Percentiles rank a stretch among this genome's conserved stretches.
These are phyloP conservation scores for Aspergillus egyptiacus DNA, from an alignment of 495 filamentous ascomycete genomes.

Conservation along the genomic window DNA sequence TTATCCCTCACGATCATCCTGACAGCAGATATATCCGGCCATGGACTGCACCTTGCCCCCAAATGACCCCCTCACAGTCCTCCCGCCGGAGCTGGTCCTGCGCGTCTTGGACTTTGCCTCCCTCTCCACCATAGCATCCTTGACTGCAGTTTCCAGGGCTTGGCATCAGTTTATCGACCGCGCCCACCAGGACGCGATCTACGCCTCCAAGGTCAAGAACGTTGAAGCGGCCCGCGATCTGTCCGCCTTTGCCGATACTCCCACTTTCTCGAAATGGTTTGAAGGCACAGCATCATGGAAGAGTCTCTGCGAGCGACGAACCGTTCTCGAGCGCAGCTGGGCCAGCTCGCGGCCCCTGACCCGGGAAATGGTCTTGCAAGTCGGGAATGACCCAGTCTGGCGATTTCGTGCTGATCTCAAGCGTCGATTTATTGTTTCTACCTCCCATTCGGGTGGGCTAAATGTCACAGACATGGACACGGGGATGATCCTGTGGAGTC, in stretches of 20 bases:
- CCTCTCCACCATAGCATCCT: slow-evolving; percentile 27
- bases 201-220: slow-evolving; percentile 27
- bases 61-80: slow-evolving; percentile 27
- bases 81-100: slow-evolving; percentile 36
- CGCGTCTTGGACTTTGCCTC: slow-evolving; percentile 32
- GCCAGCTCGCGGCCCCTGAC: slow-evolving; percentile 20
- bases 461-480: slow-evolving; percentile 39
- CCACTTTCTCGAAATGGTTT: slow-evolving; percentile 22
- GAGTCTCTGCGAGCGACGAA: slow-evolving; percentile 34
- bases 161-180: slow-evolving; percentile 39
- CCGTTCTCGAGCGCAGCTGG: slow-evolving; percentile 34
- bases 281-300: slow-evolving; percentile 31
- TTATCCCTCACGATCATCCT: no score
- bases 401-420: slow-evolving; percentile 37
- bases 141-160: slow-evolving; percentile 30
- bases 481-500: slow-evolving; percentile 30
- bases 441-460: slow-evolving; percentile 33
- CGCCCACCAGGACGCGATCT: slow-evolving; percentile 38
- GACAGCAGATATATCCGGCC: no score
- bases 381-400: slow-evolving; percentile 37
- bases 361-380: slow-evolving; percentile 32
- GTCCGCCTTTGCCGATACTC: slow-evolving; percentile 16
- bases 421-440: slow-evolving; percentile 35
- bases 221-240: slow-evolving; percentile 23
- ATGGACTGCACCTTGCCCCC: not conserved